These are phyloP conservation scores for Brettanomyces naardenensis DNA, from an alignment of 805 yeast genomes.

Conservation along the genomic window DNA sequence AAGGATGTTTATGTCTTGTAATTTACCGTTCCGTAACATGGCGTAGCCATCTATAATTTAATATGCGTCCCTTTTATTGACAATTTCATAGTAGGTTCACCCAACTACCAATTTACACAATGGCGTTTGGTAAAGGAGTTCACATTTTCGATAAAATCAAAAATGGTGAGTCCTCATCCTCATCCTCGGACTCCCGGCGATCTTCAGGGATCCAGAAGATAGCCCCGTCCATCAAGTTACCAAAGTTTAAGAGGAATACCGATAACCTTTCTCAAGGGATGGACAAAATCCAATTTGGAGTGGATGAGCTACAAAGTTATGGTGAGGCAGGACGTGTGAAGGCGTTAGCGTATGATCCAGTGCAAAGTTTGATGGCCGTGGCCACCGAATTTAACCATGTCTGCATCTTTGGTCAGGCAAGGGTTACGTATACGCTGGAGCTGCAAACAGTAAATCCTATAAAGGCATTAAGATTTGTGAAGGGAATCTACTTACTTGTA, in stretches of 20 bases:
- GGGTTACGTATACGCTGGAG: conserved; percentile 63
- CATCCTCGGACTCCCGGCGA: conserved; percentile 3
- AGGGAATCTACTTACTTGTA: conserved; percentile 75
- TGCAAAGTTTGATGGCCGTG: conserved; percentile 78
- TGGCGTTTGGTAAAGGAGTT: conserved; percentile 1
- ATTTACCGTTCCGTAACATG: too few relatives aligned
- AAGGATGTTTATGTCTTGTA: neutral
- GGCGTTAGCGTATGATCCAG: conserved; percentile 76
- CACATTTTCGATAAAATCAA: neutral
- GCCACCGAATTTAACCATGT: conserved; percentile 66
- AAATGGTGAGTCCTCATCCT: conserved; percentile 1
- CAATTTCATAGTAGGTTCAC: too few relatives aligned
- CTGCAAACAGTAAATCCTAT: conserved; percentile 44
- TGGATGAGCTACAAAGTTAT: conserved; percentile 31
- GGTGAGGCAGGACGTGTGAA: conserved; percentile 61
- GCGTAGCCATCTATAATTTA: too few relatives aligned
- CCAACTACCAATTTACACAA: too few relatives aligned
- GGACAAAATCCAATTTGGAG: conserved; percentile 19
- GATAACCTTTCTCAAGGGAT: conserved; percentile 25
- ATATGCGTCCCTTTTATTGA: too few relatives aligned
- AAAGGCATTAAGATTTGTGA: conserved; percentile 54
- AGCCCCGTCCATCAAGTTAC: conserved; percentile 3
- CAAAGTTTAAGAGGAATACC: conserved; percentile 10
- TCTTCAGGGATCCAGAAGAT: neutral
- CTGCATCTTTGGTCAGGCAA: conserved; percentile 76